phyloP scores from a whole-genome alignment of 2,329 filamentous ascomycete species.

The Esteya vermicola region DNA sequence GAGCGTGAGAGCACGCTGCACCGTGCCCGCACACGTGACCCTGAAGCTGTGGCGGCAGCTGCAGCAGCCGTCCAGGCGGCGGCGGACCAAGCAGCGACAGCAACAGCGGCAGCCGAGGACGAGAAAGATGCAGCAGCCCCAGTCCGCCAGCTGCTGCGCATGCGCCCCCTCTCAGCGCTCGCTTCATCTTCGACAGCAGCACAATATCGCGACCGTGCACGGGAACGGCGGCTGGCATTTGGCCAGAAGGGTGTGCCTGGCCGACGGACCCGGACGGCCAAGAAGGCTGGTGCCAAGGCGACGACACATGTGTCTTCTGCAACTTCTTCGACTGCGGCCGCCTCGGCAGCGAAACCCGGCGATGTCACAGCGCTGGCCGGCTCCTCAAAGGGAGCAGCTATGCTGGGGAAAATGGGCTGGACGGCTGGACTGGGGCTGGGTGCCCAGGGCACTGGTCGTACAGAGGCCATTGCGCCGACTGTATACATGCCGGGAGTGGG shows the following conservation, averaged over 20 bases:
- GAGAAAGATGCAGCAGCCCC: not conserved
- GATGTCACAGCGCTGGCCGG: slow-evolving; percentile 20
- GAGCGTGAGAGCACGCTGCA: slow-evolving; percentile 30
- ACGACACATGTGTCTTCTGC: slow-evolving; percentile 14
- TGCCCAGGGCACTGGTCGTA: slow-evolving; percentile 46
- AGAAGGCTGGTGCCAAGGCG: not conserved
- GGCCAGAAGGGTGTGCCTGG: slow-evolving; percentile 43
- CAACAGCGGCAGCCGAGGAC: slow-evolving; percentile 6
- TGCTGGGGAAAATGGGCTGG: slow-evolving; percentile 65
- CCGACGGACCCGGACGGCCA: slow-evolving; percentile 14
- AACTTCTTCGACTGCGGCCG: slow-evolving; percentile 1
- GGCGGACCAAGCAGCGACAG: slow-evolving; percentile 14
- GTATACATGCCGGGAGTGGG: slow-evolving; percentile 56
- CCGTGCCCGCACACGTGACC: slow-evolving; percentile 14
- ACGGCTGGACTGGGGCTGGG: slow-evolving; percentile 50
- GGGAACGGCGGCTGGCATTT: slow-evolving; percentile 48
- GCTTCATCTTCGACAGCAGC: slow-evolving; percentile 6
- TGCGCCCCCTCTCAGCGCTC: slow-evolving; percentile 4
- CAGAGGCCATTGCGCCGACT: slow-evolving; percentile 47
- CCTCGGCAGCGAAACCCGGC: slow-evolving; percentile 17
- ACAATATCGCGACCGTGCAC: slow-evolving; percentile 47
- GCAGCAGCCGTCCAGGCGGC: slow-evolving; percentile 18
- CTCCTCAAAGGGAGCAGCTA: slow-evolving; percentile 46
- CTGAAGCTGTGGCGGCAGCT: slow-evolving; percentile 15
- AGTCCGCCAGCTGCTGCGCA: slow-evolving; percentile 4